Conservation (phyloP, 345 rosid genomes). For the Dimocarpus longan region DNA sequence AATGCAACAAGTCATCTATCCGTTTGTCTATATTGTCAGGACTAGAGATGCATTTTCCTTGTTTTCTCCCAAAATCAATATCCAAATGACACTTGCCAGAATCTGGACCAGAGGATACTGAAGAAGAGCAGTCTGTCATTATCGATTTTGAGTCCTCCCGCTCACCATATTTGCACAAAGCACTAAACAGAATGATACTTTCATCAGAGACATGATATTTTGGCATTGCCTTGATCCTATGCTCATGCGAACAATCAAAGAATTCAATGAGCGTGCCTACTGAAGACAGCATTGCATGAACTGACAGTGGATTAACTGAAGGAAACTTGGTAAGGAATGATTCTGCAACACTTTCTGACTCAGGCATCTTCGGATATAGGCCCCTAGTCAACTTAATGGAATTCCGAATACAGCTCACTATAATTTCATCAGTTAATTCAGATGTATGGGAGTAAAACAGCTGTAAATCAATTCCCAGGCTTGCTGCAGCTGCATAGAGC, state of each 20-base stretch:
- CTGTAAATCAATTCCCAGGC: slow-evolving; percentile 87
- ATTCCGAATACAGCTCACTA: slow-evolving; percentile 60
- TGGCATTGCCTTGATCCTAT: slow-evolving; percentile 52
- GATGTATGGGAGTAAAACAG: slow-evolving; percentile 77
- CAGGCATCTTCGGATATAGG: slow-evolving; percentile 65
- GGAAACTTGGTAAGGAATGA: slow-evolving; percentile 89
- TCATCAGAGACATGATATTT: slow-evolving; percentile 69
- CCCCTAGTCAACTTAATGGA: slow-evolving; percentile 43
- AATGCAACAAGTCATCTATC: slow-evolving; percentile 47
- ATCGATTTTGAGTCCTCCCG: slow-evolving; percentile 89
- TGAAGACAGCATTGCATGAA: slow-evolving; percentile 77
- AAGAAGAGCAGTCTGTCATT: slow-evolving; percentile 89
- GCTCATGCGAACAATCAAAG: slow-evolving; percentile 62
- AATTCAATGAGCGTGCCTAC: slow-evolving; percentile 59
- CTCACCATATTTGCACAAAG: slow-evolving; percentile 76
- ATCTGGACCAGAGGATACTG: slow-evolving; percentile 76
- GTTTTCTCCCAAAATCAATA: slow-evolving; percentile 48
- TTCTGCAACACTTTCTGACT: slow-evolving; percentile 90
- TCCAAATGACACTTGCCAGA: slow-evolving; percentile 52
- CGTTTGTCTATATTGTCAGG: slow-evolving; percentile 35
- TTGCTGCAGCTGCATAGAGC: slow-evolving; percentile 90
- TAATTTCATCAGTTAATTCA: slow-evolving; percentile 71
- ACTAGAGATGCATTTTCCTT: slow-evolving; percentile 28
- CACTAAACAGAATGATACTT: slow-evolving; percentile 64
- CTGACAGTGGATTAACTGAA: slow-evolving; percentile 84